Evolutionary conservation across 495 filamentous ascomycete genomes (phyloP).

Genomic region (Hypoxylon cercidicola): DNA sequence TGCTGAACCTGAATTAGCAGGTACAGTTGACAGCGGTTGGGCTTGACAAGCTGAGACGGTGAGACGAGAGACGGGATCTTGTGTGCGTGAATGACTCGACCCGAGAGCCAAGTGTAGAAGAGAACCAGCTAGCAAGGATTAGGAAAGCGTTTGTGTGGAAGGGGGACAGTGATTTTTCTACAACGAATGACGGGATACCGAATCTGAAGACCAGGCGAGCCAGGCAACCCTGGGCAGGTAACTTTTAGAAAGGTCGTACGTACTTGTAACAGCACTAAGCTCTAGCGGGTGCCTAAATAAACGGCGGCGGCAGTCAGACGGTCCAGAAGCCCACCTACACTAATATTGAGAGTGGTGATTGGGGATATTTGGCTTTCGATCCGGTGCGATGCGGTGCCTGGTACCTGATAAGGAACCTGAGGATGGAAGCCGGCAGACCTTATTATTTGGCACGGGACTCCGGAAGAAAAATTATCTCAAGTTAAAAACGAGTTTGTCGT

Average conservation of each 20-base stretch:
- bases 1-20: slow-evolving; percentile 12
- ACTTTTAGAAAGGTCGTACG: slow-evolving; percentile 6
- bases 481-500: slow-evolving; percentile 1
- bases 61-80: slow-evolving; percentile 39
- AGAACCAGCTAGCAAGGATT: slow-evolving; percentile 41
- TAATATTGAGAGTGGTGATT: slow-evolving; percentile 8
- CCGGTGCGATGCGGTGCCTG: slow-evolving; percentile 25
- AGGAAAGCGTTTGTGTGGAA: slow-evolving; percentile 36
- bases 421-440: slow-evolving; percentile 13
- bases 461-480: slow-evolving; percentile 11
- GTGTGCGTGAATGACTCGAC: slow-evolving; percentile 39
- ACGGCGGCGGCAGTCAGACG: slow-evolving; percentile 25
- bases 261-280: slow-evolving; percentile 8
- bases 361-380: slow-evolving; percentile 13
- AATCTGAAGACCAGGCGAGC: slow-evolving; percentile 9
- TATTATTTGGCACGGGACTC: slow-evolving; percentile 20
- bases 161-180: slow-evolving; percentile 15
- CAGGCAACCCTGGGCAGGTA: no score
- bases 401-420: slow-evolving; percentile 1
- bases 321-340: slow-evolving; percentile 24
- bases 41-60: slow-evolving; percentile 32
- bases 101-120: slow-evolving; percentile 23
- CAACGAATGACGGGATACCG: slow-evolving; percentile 30
- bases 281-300: slow-evolving; percentile 9
- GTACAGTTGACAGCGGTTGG: slow-evolving; percentile 32